Evolutionary conservation across 2,329 filamentous ascomycete genomes (phyloP).

Genomic region (Pyrenophora graminea): DNA sequence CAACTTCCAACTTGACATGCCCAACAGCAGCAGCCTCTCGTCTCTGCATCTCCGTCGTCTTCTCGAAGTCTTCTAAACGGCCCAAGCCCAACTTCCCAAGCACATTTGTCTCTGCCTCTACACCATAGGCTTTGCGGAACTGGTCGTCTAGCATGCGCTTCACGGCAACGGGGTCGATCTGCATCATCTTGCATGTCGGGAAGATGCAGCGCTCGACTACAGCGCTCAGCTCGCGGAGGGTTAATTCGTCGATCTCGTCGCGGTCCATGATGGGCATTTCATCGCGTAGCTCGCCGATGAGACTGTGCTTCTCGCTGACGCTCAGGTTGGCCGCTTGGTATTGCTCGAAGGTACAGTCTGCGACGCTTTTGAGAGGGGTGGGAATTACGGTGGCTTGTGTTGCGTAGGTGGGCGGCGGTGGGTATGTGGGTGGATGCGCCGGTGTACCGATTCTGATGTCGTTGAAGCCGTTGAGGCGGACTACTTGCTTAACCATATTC

Average conservation of each 20-base stretch:
- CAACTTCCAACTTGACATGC: not conserved
- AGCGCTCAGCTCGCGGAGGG: slow-evolving; percentile 1
- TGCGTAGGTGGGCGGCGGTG: not conserved
- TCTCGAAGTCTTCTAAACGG: not conserved
- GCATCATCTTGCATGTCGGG: slow-evolving; percentile 13
- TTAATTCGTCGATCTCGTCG: slow-evolving; percentile 7
- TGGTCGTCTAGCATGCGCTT: slow-evolving; percentile 14
- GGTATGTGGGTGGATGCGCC: not conserved
- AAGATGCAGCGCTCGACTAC: slow-evolving; percentile 8
- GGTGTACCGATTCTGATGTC: slow-evolving; percentile 1
- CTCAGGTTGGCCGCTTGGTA: slow-evolving; percentile 13
- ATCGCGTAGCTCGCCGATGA: slow-evolving; percentile 10
- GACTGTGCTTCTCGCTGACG: slow-evolving; percentile 2
- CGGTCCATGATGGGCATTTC: slow-evolving; percentile 13
- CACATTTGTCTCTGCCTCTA: not conserved
- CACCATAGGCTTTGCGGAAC: slow-evolving; percentile 9
- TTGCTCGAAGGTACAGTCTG: slow-evolving; percentile 7
- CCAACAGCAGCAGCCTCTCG: too few species aligned
- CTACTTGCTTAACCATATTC: not conserved
- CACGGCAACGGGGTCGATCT: slow-evolving; percentile 4
- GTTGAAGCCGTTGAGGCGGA: not conserved
- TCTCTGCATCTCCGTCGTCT: not conserved
- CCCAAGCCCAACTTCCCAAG: not conserved
- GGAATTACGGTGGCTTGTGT: not conserved
- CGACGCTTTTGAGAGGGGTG: not conserved